Conservation (phyloP, 331 rosid genomes). For the Quercus lobata region DNA sequence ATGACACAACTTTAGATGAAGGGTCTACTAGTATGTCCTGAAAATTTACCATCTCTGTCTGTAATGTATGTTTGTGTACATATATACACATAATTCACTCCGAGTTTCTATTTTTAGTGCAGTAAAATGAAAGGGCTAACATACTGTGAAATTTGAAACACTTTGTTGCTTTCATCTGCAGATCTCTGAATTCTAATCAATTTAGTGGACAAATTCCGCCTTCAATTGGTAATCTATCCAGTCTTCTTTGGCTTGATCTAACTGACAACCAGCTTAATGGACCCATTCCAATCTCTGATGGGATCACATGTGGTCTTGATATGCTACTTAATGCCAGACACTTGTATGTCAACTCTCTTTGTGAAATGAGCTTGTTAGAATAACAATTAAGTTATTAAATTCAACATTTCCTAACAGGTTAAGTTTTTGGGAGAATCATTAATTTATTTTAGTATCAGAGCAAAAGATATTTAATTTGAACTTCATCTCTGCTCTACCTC, state of each 20-base stretch:
- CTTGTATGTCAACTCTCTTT: conserved; percentile 50
- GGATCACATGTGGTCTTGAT: conserved; percentile 56
- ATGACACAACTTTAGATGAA: no score
- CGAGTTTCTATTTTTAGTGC: no score
- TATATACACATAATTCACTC: no score
- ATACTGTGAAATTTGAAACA: conserved; percentile 7
- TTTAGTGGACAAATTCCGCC: conserved; percentile 42
- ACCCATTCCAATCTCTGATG: conserved; percentile 52
- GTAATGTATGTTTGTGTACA: no score
- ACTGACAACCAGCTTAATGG: conserved; percentile 41
- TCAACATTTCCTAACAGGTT: rapidly evolving
- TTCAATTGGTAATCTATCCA: conserved; percentile 32
- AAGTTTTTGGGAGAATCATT: no score
- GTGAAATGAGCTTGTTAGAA: background rate
- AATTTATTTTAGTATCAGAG: no score
- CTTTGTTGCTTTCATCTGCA: conserved; percentile 23
- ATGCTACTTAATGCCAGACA: conserved; percentile 43
- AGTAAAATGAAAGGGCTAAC: background rate
- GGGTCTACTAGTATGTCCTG: no score
- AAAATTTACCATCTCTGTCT: no score
- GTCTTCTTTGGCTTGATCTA: conserved; percentile 43
- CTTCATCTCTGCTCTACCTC: no score
- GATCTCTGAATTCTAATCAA: conserved; percentile 41
- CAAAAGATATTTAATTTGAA: no score
- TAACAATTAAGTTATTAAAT: no score